Evolutionary conservation across 2,329 filamentous ascomycete genomes (phyloP).

Genomic region (Neofusicoccum parvum): DNA sequence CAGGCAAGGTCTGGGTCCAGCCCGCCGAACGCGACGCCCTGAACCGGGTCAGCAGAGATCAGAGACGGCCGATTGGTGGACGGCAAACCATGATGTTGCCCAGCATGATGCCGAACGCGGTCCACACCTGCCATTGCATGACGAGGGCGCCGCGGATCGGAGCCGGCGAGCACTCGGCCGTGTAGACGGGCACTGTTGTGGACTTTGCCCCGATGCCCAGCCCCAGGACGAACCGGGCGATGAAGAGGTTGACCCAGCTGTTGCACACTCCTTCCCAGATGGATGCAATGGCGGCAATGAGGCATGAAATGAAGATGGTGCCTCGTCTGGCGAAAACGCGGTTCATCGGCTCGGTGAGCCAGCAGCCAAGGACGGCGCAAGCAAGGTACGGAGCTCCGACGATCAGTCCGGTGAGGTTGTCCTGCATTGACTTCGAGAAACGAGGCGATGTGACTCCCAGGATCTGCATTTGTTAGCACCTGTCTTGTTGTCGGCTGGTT

Average conservation of each 20-base stretch:
- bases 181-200: conserved; percentile 34
- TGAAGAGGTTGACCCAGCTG: conserved; percentile 46
- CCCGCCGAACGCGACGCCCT: conserved; percentile 5
- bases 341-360: conserved; percentile 61
- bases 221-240: conserved; percentile 46
- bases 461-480: not conserved
- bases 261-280: conserved; percentile 47
- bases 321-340: conserved; percentile 61
- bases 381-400: conserved; percentile 50
- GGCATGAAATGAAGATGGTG: conserved; percentile 62
- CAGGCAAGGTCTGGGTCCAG: not conserved
- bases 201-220: conserved; percentile 48
- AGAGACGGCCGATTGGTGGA: too few relatives aligned
- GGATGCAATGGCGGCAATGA: conserved; percentile 45
- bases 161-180: conserved; percentile 51
- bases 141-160: conserved; percentile 52
- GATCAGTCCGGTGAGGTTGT: conserved; percentile 46
- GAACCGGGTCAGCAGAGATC: not conserved
- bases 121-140: conserved; percentile 51
- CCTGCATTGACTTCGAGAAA: conserved; percentile 30
- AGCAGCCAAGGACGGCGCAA: conserved; percentile 50
- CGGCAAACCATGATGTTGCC: conserved; percentile 9
- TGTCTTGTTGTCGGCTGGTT: not conserved
- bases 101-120: conserved; percentile 26
- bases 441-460: conserved; percentile 19